Evolutionary conservation across 139 green algal species (phyloP).

Genomic region (Coccomyxa sp.): DNA sequence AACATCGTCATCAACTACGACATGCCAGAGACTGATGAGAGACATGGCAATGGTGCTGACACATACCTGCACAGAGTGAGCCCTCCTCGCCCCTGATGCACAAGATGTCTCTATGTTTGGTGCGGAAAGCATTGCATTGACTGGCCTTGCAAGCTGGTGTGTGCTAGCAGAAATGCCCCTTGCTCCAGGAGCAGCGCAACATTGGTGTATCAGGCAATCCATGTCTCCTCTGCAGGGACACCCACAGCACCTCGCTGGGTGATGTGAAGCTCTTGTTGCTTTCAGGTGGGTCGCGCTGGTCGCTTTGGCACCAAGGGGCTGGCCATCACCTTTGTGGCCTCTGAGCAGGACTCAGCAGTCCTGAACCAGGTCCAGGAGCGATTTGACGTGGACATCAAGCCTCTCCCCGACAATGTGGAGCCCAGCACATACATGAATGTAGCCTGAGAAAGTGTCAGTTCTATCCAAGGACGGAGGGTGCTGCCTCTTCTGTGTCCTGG

Average conservation of each 20-base stretch:
- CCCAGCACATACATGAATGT: constrained; percentile 69
- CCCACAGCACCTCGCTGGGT: too few species aligned
- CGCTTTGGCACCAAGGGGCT: constrained; percentile 99
- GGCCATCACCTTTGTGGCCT: constrained; percentile 98
- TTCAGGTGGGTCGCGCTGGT: constrained; percentile 87
- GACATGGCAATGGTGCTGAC: constrained; percentile 90
- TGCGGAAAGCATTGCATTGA: not conserved
- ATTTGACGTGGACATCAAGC: constrained; percentile 99
- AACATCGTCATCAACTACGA: constrained; percentile 99
- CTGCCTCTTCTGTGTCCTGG: too few species aligned
- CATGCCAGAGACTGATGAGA: constrained; percentile 94
- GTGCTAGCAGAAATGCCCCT: too few species aligned
- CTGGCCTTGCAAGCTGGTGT: too few species aligned
- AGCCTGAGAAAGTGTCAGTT: not conserved
- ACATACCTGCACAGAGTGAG: constrained; percentile 94
- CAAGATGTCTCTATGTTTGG: not conserved
- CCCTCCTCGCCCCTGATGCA: not conserved
- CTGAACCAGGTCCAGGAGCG: constrained; percentile 91
- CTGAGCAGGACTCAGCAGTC: constrained; percentile 75
- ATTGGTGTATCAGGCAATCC: too few species aligned
- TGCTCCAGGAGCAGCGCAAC: too few species aligned
- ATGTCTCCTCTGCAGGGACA: too few species aligned
- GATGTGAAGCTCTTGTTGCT: too few species aligned
- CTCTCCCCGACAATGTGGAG: constrained; percentile 93
- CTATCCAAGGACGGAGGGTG: too few species aligned